Conservation (phyloP, 2,329 filamentous ascomycete species). For the Cordyceps tenuipes region DNA sequence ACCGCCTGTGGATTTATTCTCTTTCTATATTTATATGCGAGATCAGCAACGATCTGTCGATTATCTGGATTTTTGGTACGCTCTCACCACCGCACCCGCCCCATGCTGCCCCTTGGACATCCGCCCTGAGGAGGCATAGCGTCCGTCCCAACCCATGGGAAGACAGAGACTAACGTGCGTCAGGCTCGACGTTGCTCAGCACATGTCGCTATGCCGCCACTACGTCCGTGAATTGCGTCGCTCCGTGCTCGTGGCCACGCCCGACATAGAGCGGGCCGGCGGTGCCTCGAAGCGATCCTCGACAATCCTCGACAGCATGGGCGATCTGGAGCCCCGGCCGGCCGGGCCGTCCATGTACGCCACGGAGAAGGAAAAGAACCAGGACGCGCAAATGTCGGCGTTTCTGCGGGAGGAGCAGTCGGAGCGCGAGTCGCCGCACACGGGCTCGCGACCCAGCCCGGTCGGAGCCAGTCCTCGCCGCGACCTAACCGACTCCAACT, state of each 20-base stretch:
- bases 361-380: slow-evolving; percentile 64
- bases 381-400: slow-evolving; percentile 84
- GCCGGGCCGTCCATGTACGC: slow-evolving; percentile 55
- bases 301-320: slow-evolving; percentile 62
- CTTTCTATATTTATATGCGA: slow-evolving; percentile 99
- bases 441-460: slow-evolving; percentile 42
- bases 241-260: slow-evolving; percentile 87
- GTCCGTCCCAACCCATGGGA: neutral
- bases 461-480: slow-evolving; percentile 35
- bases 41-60: slow-evolving; percentile 97
- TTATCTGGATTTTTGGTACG: slow-evolving; percentile 94
- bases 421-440: slow-evolving; percentile 45
- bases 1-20: slow-evolving; percentile 92
- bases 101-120: too few species aligned
- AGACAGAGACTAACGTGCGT: neutral
- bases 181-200: slow-evolving; percentile 98
- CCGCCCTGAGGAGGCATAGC: neutral
- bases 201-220: slow-evolving; percentile 95
- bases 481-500: slow-evolving; percentile 67
- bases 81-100: too few species aligned
- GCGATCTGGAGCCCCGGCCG: slow-evolving; percentile 54
- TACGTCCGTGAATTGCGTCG: slow-evolving; percentile 93
- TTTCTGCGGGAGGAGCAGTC: slow-evolving; percentile 65
- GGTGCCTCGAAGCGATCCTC: slow-evolving; percentile 80
- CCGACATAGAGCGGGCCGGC: slow-evolving; percentile 65